Conservation (phyloP, 169 alveolate genomes). For the Plasmodium ovale region DNA sequence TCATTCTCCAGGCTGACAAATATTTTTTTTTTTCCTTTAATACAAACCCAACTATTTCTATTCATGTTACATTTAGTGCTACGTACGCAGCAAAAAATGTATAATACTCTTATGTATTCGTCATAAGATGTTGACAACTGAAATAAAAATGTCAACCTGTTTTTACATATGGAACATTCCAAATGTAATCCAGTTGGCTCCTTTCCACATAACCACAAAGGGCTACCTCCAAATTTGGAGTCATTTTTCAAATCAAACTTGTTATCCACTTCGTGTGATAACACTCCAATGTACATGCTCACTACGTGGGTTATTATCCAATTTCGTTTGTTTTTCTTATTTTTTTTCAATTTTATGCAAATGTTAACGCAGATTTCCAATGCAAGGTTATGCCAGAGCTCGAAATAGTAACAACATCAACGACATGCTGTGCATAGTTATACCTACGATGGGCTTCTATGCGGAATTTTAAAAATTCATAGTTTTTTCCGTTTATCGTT, state of each 20-base stretch:
- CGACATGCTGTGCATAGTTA: neutral
- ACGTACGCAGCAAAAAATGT: conserved; percentile 59
- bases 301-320: neutral
- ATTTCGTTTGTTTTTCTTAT: neutral
- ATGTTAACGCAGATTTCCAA: neutral
- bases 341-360: neutral
- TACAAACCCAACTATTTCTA: conserved; percentile 64
- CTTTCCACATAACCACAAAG: conserved; percentile 61
- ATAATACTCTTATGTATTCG: conserved; percentile 59
- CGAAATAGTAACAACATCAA: neutral
- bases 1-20: conserved; percentile 7
- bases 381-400: too few species aligned
- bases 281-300: conserved; percentile 60
- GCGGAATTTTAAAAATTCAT: too few species aligned
- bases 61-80: conserved; percentile 63
- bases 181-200: conserved; percentile 33
- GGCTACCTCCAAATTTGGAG: conserved; percentile 72
- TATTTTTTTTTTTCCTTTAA: conserved; percentile 54
- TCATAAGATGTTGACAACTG: conserved; percentile 69
- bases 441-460: too few species aligned
- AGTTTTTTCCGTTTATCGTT: too few species aligned
- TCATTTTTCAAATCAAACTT: conserved; percentile 64
- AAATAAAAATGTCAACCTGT: conserved; percentile 47
- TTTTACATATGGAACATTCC: conserved; percentile 57
- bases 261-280: conserved; percentile 48